Conservation (phyloP, 1,284 basidiomycete species). For the Ceratobasidium sp. region DNA sequence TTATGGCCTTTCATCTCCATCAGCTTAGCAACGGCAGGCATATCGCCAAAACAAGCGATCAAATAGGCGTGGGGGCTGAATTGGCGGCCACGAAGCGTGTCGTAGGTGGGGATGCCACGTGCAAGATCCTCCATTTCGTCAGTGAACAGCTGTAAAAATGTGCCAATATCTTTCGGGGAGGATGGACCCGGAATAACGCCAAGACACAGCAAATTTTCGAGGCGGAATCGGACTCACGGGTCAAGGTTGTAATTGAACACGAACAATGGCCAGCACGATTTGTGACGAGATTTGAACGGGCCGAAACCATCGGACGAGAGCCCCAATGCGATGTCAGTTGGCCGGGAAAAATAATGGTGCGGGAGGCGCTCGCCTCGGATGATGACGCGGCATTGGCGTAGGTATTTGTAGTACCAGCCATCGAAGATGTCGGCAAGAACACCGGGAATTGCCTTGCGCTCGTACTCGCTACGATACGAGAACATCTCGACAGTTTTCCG, state of each 20-base stretch:
- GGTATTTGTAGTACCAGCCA: slow-evolving; percentile 12
- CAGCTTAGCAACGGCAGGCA: slow-evolving; percentile 44
- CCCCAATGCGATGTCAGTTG: slow-evolving; percentile 25
- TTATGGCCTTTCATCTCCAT: slow-evolving; percentile 43
- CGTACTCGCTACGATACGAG: slow-evolving; percentile 28
- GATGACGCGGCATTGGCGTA: not conserved
- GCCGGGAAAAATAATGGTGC: slow-evolving; percentile 29
- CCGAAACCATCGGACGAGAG: slow-evolving; percentile 29
- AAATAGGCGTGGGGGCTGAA: slow-evolving; percentile 41
- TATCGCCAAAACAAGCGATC: slow-evolving; percentile 42
- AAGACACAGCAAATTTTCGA: slow-evolving; percentile 15
- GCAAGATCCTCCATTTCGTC: slow-evolving; percentile 39
- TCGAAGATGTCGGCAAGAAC: slow-evolving; percentile 40
- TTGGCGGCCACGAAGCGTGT: not conserved
- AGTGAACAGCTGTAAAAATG: slow-evolving; percentile 35
- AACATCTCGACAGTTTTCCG: not conserved
- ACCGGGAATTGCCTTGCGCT: not conserved
- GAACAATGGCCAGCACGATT: slow-evolving; percentile 19
- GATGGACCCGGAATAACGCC: slow-evolving; percentile 34
- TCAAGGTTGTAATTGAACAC: slow-evolving; percentile 35
- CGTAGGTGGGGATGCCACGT: slow-evolving; percentile 30
- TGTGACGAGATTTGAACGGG: slow-evolving; percentile 29
- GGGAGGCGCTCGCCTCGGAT: slow-evolving; percentile 12
- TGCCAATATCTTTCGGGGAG: slow-evolving; percentile 15
- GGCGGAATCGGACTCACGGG: not conserved